Conservation (phyloP, 2,329 filamentous ascomycete genomes). For the Hypoxylon rubiginosum region DNA sequence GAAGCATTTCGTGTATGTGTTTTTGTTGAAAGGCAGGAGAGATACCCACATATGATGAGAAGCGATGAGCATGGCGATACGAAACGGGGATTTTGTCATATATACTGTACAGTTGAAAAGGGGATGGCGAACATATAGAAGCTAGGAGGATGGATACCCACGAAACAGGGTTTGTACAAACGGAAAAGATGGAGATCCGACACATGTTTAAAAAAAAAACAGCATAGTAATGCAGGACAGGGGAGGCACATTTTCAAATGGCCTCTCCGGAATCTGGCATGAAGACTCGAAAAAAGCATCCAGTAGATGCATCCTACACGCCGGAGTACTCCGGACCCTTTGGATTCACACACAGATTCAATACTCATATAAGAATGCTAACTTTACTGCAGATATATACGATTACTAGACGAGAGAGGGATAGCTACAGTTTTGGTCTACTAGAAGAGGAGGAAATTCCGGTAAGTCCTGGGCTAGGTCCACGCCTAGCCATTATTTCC, state of each 20-base stretch:
- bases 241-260: constrained; percentile 29
- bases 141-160: constrained; percentile 7
- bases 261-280: constrained; percentile 44
- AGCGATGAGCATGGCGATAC: constrained; percentile 21
- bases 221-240: constrained; percentile 49
- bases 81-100: constrained; percentile 15
- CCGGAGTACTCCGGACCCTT: constrained; percentile 5
- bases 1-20: constrained; percentile 25
- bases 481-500: not conserved
- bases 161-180: constrained; percentile 6
- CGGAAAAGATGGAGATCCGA: constrained; percentile 9
- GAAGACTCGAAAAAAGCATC: constrained; percentile 38
- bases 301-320: constrained; percentile 35
- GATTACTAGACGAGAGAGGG: constrained; percentile 9
- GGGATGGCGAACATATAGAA: constrained; percentile 19
- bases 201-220: constrained; percentile 27
- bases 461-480: not conserved
- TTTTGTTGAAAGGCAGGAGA: constrained; percentile 35
- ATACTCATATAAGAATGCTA: constrained; percentile 19
- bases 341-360: constrained; percentile 5
- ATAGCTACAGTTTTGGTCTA: not conserved
- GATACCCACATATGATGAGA: constrained; percentile 42
- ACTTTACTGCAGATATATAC: constrained; percentile 19
- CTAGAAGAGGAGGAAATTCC: not conserved
- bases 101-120: constrained; percentile 12